These are phyloP conservation scores for Solanum virginianum DNA, from an alignment of 257 asterid genomes.

Conservation along the genomic window DNA sequence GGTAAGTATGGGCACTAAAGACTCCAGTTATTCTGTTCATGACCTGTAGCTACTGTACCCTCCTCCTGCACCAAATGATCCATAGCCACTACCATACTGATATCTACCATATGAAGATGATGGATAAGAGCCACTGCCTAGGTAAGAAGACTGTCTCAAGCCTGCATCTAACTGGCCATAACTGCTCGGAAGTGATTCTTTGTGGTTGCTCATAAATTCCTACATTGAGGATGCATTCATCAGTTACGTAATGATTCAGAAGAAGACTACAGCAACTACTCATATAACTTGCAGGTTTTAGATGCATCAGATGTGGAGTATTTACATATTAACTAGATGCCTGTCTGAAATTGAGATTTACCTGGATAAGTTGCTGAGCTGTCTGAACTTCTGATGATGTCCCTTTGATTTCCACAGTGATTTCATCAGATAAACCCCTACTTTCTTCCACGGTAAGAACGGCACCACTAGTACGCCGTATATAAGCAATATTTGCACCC, in stretches of 20 bases:
- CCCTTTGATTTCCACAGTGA: conserved; percentile 87
- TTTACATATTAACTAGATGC: background rate
- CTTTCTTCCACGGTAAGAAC: conserved; percentile 74
- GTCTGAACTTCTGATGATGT: conserved; percentile 69
- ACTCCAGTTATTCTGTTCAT: conserved; percentile 1
- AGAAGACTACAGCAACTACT: background rate
- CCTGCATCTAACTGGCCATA: conserved; percentile 8
- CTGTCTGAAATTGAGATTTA: background rate
- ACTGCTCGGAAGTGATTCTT: conserved; percentile 4
- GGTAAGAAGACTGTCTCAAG: conserved; percentile 37
- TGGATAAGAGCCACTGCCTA: conserved; percentile 40
- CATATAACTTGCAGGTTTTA: background rate
- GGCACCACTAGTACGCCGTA: conserved; percentile 79
- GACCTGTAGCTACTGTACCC: conserved; percentile 48
- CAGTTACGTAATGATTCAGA: background rate
- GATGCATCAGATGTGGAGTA: background rate
- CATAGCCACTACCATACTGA: conserved; percentile 43
- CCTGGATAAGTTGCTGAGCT: conserved; percentile 88
- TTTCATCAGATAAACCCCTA: conserved; percentile 57
- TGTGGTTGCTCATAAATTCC: conserved; percentile 3
- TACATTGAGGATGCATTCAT: background rate
- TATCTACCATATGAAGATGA: conserved; percentile 34
- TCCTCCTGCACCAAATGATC: conserved; percentile 57
- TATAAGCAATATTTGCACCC: conserved; percentile 68
- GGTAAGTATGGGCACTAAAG: background rate